These are phyloP conservation scores for Quercus parvula DNA, from an alignment of 306 rosid genomes.

Conservation along the genomic window DNA sequence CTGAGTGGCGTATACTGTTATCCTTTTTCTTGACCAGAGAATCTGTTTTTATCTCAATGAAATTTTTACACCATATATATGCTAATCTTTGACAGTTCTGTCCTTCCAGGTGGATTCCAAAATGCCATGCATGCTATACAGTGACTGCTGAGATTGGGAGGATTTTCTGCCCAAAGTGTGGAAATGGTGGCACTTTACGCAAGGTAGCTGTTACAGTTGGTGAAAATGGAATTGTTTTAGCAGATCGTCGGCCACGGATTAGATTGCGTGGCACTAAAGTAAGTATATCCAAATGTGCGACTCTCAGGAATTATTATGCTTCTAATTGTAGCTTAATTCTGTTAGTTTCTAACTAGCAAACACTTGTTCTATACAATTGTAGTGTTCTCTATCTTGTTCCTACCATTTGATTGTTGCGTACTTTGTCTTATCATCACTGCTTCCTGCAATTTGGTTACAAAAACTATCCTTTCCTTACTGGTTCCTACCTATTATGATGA, in stretches of 20 bases:
- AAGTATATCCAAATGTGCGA: conserved; percentile 11
- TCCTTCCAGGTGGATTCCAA: conserved; percentile 81
- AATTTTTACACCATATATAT: background rate
- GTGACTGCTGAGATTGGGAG: conserved; percentile 85
- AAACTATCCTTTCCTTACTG: background rate
- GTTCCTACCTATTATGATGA: background rate
- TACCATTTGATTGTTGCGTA: background rate
- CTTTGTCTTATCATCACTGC: background rate
- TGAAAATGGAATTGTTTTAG: conserved; percentile 80
- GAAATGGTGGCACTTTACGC: conserved; percentile 95
- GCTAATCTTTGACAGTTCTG: conserved; percentile 21
- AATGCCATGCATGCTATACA: conserved; percentile 84
- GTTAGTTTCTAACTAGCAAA: background rate
- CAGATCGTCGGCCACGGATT: conserved; percentile 69
- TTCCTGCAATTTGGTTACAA: background rate
- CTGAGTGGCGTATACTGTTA: background rate
- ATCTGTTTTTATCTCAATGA: background rate
- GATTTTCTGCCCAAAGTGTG: conserved; percentile 93
- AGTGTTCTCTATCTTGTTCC: background rate
- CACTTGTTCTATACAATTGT: background rate
- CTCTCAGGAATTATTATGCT: background rate
- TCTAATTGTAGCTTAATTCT: background rate
- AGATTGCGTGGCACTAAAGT: conserved; percentile 94
- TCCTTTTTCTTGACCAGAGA: background rate
- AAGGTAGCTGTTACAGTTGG: conserved; percentile 98